phyloP scores from a whole-genome alignment of 78 protist genomes.

The Monocercomonoides exilis region DNA sequence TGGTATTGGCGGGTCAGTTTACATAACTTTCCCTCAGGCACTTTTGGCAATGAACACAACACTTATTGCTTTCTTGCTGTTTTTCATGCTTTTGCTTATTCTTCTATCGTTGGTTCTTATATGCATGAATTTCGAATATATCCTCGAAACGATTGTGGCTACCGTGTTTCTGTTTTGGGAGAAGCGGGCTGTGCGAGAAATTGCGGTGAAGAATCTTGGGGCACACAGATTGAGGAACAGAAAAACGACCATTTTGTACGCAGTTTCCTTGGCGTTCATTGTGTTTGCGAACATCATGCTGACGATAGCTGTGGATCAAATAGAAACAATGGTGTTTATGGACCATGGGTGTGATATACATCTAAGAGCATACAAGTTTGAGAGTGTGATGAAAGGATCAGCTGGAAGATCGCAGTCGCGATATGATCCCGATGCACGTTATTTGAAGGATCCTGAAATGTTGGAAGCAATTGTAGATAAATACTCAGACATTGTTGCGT shows the following conservation, averaged over 20 bases:
- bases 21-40: background rate
- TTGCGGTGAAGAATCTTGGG: constrained; percentile 67
- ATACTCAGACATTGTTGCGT: background rate
- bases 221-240: constrained; percentile 81
- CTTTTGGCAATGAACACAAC: background rate
- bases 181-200: constrained; percentile 27
- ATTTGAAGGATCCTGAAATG: background rate
- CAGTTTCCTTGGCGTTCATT: constrained; percentile 67
- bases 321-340: background rate
- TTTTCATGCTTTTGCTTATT: background rate
- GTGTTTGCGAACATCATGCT: constrained; percentile 63
- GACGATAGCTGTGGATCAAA: constrained; percentile 22
- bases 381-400: too few relatives aligned
- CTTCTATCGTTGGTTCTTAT: background rate
- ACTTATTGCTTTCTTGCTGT: background rate
- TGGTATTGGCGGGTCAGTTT: background rate
- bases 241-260: constrained; percentile 79
- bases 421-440: background rate
- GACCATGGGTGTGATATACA: constrained; percentile 2
- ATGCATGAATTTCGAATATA: background rate
- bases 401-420: background rate
- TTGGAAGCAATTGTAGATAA: background rate
- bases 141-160: constrained; percentile 6
- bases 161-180: constrained; percentile 63
- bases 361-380: background rate